phyloP scores from a whole-genome alignment of 1,284 basidiomycete genomes.

The Chalciporus piperatoides region DNA sequence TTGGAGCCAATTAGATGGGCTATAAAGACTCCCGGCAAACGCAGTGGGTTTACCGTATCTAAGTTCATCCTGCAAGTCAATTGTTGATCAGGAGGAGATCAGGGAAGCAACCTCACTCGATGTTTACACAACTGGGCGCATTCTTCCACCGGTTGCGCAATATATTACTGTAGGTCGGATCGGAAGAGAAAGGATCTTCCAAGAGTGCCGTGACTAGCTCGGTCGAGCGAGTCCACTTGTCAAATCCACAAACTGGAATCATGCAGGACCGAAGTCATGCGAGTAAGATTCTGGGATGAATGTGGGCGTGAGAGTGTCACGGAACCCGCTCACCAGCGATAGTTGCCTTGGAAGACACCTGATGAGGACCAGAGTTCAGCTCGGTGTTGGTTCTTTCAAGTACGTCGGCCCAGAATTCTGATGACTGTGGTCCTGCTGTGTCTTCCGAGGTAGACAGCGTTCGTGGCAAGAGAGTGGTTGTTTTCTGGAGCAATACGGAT shows the following conservation, averaged over 20 bases:
- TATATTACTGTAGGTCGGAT: conserved; percentile 38
- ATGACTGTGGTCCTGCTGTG: conserved; percentile 18
- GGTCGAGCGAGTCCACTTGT: conserved; percentile 46
- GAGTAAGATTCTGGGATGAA: background rate
- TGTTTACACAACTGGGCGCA: conserved; percentile 30
- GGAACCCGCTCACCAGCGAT: conserved; percentile 44
- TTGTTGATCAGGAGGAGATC: conserved; percentile 1
- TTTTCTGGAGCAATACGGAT: conserved; percentile 40
- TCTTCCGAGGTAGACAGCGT: conserved; percentile 28
- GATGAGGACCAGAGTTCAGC: conserved; percentile 26
- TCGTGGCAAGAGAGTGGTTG: conserved; percentile 38
- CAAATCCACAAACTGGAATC: conserved; percentile 50
- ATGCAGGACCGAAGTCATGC: background rate
- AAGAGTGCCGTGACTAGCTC: conserved; percentile 65
- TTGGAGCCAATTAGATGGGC: conserved; percentile 51
- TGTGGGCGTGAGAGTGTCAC: conserved; percentile 1
- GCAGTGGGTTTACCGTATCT: conserved; percentile 25
- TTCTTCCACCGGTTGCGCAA: conserved; percentile 47
- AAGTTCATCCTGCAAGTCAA: background rate
- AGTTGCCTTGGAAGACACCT: conserved; percentile 31
- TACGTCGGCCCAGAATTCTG: conserved; percentile 40
- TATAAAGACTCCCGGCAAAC: conserved; percentile 18
- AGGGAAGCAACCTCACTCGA: conserved; percentile 39
- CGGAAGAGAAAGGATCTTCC: conserved; percentile 61
- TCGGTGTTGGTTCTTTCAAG: conserved; percentile 36